These are phyloP conservation scores for Fraxinus floribunda DNA, from an alignment of 305 asterid species.

Conservation along the genomic window DNA sequence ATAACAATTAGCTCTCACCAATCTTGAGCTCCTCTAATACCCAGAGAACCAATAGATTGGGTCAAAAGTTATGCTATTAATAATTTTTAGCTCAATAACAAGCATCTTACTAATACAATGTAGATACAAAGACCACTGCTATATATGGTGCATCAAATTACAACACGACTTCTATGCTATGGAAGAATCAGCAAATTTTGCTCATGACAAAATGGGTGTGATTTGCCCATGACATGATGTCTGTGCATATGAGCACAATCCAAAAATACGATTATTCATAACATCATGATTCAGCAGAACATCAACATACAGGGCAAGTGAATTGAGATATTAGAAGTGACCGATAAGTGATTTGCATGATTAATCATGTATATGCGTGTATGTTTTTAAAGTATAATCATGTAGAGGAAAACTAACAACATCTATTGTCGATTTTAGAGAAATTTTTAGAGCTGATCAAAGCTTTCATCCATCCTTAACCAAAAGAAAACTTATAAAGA, in stretches of 20 bases:
- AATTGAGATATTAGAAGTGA: not conserved
- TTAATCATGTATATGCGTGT: not conserved
- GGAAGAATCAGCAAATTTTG: not conserved
- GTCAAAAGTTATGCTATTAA: not conserved
- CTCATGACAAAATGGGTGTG: not conserved
- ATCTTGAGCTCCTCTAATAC: not conserved
- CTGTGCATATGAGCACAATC: not conserved
- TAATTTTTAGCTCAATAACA: not conserved
- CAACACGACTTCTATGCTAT: not conserved
- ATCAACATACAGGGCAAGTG: not conserved
- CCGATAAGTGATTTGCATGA: not conserved
- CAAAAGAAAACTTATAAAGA: not conserved
- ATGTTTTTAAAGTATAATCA: not conserved
- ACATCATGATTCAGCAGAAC: not conserved
- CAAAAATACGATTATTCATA: not conserved
- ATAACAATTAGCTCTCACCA: not conserved
- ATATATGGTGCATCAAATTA: not conserved
- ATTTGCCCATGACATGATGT: not conserved
- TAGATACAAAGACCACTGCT: constrained; percentile 11
- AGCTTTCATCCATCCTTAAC: not conserved
- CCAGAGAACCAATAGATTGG: not conserved
- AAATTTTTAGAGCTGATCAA: not conserved
- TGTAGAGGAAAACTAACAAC: not conserved
- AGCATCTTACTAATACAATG: not conserved
- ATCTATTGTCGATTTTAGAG: not conserved